Evolutionary conservation across 345 rosid species (phyloP).

Genomic region (Camelina laxa): DNA sequence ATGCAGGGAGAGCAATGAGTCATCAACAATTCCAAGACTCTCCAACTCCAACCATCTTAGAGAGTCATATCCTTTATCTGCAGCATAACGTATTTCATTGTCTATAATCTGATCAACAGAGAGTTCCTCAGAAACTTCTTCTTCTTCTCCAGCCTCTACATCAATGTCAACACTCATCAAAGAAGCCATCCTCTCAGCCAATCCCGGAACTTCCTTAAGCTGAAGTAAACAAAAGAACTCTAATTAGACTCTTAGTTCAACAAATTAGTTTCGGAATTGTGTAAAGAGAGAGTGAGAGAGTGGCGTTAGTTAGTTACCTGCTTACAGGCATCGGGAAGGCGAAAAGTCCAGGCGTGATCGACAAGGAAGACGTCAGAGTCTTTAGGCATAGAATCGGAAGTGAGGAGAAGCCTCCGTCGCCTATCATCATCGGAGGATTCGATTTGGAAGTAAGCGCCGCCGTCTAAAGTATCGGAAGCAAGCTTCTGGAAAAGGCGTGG

Average conservation of each 20-base stretch:
- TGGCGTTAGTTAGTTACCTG: conserved; percentile 47
- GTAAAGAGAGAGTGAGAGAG: not conserved
- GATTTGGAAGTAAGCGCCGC: conserved; percentile 74
- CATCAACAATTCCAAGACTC: conserved; percentile 67
- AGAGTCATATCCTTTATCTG: conserved; percentile 52
- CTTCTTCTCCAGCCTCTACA: conserved; percentile 41
- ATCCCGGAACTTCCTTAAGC: conserved; percentile 86
- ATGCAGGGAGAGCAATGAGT: conserved; percentile 59
- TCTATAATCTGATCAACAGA: conserved; percentile 55
- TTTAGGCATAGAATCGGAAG: conserved; percentile 59
- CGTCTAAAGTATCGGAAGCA: conserved; percentile 74
- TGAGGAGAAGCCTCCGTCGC: conserved; percentile 71
- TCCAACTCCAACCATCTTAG: conserved; percentile 91
- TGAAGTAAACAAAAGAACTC: conserved; percentile 45
- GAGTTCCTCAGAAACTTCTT: conserved; percentile 42
- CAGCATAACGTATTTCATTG: conserved; percentile 57
- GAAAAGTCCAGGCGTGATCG: conserved; percentile 97
- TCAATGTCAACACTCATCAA: conserved; percentile 80
- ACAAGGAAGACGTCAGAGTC: conserved; percentile 81
- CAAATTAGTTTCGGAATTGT: not conserved
- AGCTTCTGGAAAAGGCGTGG: conserved; percentile 71
- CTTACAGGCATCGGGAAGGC: conserved; percentile 74
- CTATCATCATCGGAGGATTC: conserved; percentile 68
- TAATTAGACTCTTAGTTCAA: not conserved
- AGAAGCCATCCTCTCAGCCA: conserved; percentile 91